Conservation (phyloP, 148 eudicot species). For the Rhododendron kiyosumense region DNA sequence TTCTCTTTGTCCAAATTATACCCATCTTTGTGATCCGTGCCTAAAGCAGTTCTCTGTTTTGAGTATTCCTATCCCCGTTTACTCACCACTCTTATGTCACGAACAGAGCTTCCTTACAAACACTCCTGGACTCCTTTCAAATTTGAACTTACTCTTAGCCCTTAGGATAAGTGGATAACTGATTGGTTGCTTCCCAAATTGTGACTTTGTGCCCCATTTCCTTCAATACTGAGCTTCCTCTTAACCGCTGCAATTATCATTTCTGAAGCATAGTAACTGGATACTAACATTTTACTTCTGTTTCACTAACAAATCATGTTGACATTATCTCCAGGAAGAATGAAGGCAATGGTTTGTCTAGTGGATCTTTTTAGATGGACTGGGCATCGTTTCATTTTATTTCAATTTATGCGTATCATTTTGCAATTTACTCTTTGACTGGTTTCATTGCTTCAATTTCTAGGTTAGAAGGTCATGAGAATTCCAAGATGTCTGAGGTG, state of each 20-base stretch:
- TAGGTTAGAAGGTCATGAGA: conserved; percentile 30
- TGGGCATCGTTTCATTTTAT: not conserved
- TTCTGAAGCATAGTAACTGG: not conserved
- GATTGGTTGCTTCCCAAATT: not conserved
- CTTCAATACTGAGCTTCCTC: not conserved
- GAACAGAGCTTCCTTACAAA: not conserved
- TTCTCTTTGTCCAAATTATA: not conserved
- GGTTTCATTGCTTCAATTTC: not conserved
- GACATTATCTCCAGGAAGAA: conserved; percentile 17
- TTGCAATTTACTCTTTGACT: not conserved
- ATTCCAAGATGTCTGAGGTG: conserved; percentile 28
- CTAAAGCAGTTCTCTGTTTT: not conserved
- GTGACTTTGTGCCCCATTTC: not conserved
- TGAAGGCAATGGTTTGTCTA: conserved; percentile 6
- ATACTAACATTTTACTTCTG: not conserved
- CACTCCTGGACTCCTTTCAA: not conserved
- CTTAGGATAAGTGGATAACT: not conserved
- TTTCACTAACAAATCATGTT: not conserved
- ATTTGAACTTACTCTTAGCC: not conserved
- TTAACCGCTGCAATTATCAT: not conserved
- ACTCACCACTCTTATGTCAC: not conserved
- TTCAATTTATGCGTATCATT: not conserved
- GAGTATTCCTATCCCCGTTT: not conserved
- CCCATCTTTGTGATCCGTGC: not conserved
- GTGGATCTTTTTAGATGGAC: conserved; percentile 8